Percentiles rank a stretch among this genome's conserved stretches.
These are phyloP conservation scores for Ceratobasidium sp. DNA, from an alignment of 1,284 basidiomycete species.

Conservation along the genomic window DNA sequence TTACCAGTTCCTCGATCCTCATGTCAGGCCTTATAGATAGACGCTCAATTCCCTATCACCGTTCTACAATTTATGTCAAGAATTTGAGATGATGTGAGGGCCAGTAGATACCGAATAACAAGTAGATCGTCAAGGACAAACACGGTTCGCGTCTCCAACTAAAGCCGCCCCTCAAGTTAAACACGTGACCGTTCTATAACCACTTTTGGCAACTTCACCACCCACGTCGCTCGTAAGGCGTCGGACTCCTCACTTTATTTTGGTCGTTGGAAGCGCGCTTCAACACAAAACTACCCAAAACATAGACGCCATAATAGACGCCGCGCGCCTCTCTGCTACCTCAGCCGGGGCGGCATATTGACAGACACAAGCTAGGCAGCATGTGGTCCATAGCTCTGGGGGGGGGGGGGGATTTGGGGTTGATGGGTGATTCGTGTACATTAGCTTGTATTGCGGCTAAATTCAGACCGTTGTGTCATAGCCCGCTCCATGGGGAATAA, in stretches of 20 bases:
- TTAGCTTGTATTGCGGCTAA: background rate
- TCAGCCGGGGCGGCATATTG: background rate
- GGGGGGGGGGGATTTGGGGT: background rate
- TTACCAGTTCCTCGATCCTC: conserved; percentile 85
- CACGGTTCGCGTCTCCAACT: background rate
- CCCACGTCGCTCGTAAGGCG: too few relatives aligned
- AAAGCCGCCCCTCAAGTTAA: background rate
- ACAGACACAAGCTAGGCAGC: background rate
- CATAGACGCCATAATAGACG: background rate
- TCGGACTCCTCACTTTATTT: too few relatives aligned
- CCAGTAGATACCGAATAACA: background rate
- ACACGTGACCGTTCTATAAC: conserved; percentile 35
- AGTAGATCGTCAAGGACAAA: conserved; percentile 32
- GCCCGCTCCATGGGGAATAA: too few relatives aligned
- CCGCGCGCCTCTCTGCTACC: conserved; percentile 9
- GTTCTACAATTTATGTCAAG: background rate
- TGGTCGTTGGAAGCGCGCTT: too few relatives aligned
- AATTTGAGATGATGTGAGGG: background rate
- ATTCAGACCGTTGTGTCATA: background rate
- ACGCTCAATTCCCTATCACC: too few relatives aligned
- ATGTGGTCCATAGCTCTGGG: background rate
- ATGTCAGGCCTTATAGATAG: conserved; percentile 58
- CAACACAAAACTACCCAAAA: too few relatives aligned
- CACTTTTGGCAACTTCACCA: too few relatives aligned
- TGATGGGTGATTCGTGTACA: background rate